Evolutionary conservation across 495 filamentous ascomycete genomes (phyloP).

Genomic region (Aspergillus sclerotiicarbonarius): DNA sequence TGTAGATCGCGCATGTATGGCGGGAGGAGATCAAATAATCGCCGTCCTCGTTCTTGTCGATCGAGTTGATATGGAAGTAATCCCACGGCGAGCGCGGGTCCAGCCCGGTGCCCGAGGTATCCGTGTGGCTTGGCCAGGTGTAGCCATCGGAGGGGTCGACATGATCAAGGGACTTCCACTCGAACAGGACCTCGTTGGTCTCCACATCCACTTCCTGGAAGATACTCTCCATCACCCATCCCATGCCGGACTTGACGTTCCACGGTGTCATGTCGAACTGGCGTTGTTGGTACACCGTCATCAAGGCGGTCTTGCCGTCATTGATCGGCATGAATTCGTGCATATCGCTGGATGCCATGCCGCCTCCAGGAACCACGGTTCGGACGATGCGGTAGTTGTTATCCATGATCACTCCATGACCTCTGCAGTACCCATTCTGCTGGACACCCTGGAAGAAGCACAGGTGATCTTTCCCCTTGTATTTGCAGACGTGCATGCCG

Average conservation of each 20-base stretch:
- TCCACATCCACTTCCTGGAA: conserved; percentile 53
- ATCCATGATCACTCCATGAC: conserved; percentile 55
- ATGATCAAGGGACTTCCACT: conserved; percentile 54
- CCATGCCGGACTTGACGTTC: conserved; percentile 47
- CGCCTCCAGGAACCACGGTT: conserved; percentile 43
- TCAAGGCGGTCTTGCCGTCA: conserved; percentile 49
- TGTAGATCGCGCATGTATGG: conserved; percentile 56
- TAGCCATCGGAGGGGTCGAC: conserved; percentile 46
- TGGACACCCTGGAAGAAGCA: conserved; percentile 56
- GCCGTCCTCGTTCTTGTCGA: conserved; percentile 56
- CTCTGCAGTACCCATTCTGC: conserved; percentile 52
- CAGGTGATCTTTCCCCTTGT: conserved; percentile 48
- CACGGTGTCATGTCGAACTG: conserved; percentile 52
- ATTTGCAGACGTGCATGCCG: conserved; percentile 45
- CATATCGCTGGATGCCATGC: conserved; percentile 49
- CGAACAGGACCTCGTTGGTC: conserved; percentile 49
- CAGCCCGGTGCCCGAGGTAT: conserved; percentile 47
- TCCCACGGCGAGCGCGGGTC: conserved; percentile 53
- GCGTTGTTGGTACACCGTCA: conserved; percentile 56
- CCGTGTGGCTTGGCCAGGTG: conserved; percentile 44
- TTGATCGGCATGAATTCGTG: conserved; percentile 51
- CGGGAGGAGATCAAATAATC: conserved; percentile 61
- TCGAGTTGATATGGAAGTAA: conserved; percentile 65
- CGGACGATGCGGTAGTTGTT: conserved; percentile 48
- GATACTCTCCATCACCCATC: conserved; percentile 51